phyloP scores from a whole-genome alignment of 2,329 filamentous ascomycete genomes.

The Ophiostoma quercus region DNA sequence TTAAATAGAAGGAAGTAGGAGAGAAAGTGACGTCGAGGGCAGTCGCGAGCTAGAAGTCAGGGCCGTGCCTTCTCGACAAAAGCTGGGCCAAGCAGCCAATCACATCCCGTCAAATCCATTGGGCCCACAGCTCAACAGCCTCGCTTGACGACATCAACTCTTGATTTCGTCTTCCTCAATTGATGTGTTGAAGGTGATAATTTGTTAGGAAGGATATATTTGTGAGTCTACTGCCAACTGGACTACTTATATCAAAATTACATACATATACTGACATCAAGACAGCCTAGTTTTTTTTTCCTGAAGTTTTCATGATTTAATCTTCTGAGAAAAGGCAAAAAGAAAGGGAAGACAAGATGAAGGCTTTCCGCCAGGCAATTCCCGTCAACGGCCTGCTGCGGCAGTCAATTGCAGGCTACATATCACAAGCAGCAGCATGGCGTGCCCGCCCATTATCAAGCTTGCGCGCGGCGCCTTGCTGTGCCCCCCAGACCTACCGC shows the following conservation, averaged over 20 bases:
- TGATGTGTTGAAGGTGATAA: background rate
- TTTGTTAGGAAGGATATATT: background rate
- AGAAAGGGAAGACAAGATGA: background rate
- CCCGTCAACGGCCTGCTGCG: slow-evolving; percentile 15
- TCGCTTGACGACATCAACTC: background rate
- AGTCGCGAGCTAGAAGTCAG: background rate
- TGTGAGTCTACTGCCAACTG: background rate
- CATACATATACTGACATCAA: background rate
- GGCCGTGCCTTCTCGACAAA: slow-evolving; percentile 4
- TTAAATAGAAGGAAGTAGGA: background rate
- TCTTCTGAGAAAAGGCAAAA: background rate
- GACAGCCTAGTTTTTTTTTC: background rate
- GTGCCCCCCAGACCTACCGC: slow-evolving; percentile 19
- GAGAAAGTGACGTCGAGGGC: background rate
- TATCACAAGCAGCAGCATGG: slow-evolving; percentile 4
- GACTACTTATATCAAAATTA: background rate
- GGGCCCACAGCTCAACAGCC: slow-evolving; percentile 9
- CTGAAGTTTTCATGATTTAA: background rate
- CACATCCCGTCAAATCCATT: background rate
- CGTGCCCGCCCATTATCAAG: background rate
- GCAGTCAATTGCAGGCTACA: slow-evolving; percentile 27
- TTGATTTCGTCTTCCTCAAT: background rate
- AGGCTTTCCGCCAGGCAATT: slow-evolving; percentile 13
- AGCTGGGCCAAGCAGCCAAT: background rate
- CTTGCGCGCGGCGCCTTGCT: background rate